Base-by-base conservation (phyloP, 805 yeast genomes). In the Monosporozyma aerobia region DNA sequence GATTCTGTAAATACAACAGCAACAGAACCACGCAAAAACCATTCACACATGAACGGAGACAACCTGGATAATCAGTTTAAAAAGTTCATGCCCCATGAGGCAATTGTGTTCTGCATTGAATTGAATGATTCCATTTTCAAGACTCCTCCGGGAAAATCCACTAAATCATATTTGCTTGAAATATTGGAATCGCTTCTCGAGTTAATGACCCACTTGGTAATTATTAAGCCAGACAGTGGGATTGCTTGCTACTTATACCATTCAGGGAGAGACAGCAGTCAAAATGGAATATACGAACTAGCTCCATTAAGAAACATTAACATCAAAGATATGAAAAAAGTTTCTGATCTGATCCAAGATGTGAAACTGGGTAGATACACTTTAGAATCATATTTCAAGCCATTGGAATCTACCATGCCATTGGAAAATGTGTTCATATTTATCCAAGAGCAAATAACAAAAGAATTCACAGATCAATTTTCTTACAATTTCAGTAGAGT, bases 181-280 rank as follows among this genome's bases (percentile, higher is more conserved):
- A 80, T 85, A 9, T 61, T 90, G 16, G 73, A 73, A 13, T 75
- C 85, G 1, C 72, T 87, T 6, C 72, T 76, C 50, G 81, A 79
- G n/a, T 69, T 88, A 37, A 77, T 89, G 69, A 73, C 83, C 3
- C 83, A 81, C 48, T 71, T 87, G 53, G 80, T 85, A 1, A 80
- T 85, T 35, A 75, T 84, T 0, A 68, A 79, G 40, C 87, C 90
- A 1, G 73, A 74, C 46, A 84, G 92, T 1, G 90, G 88, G 0
- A 71, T 88, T 27, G 97, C 96, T 0, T 78, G 90, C 47, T 79
- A 82, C 60, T 63, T 86, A 14, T 80, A 79, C 68, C 80, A 78
- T 62, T 77, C 78, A 65, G 60, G 56, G 50, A 71, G 51, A 51
- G 68, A 74, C 0, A 69, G 67, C 30, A 58, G 67, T 49, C 65